These are phyloP conservation scores for Dothideomycetidae sp. DNA, from an alignment of 2,329 filamentous ascomycete genomes.

Conservation along the genomic window DNA sequence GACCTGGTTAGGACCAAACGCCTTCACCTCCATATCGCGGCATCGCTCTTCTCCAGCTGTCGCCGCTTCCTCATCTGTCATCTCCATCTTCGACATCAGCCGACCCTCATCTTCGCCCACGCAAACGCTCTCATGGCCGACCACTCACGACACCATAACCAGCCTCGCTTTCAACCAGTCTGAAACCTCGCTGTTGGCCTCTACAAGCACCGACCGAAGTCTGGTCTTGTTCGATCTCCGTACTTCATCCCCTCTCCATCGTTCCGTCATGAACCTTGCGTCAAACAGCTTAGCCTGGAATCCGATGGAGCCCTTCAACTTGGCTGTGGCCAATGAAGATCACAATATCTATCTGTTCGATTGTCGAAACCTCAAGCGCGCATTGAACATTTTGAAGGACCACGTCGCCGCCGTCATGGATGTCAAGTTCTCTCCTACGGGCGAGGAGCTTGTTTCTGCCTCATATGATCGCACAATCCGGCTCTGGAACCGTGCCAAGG, in stretches of 20 bases:
- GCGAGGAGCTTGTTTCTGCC: slow-evolving; percentile 81
- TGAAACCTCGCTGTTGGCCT: slow-evolving; percentile 81
- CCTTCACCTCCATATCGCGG: slow-evolving; percentile 72
- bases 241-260: slow-evolving; percentile 68
- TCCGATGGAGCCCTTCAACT: slow-evolving; percentile 92
- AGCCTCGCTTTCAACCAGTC: slow-evolving; percentile 82
- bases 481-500: slow-evolving; percentile 65
- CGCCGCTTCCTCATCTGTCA: slow-evolving; percentile 56
- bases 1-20: slow-evolving; percentile 69
- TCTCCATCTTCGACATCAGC: slow-evolving; percentile 80
- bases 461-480: slow-evolving; percentile 81
- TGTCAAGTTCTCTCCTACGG: slow-evolving; percentile 87
- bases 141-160: slow-evolving; percentile 77
- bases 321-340: slow-evolving; percentile 86
- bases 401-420: slow-evolving; percentile 92
- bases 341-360: slow-evolving; percentile 91
- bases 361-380: slow-evolving; percentile 77
- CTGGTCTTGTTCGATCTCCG: slow-evolving; percentile 86
- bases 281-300: slow-evolving; percentile 84
- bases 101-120: slow-evolving; percentile 62
- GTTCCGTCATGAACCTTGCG: slow-evolving; percentile 67
- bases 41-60: slow-evolving; percentile 69
- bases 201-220: slow-evolving; percentile 70
- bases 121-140: slow-evolving; percentile 77
- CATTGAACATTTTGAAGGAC: slow-evolving; percentile 78